Conservation (phyloP, 192 early-diverging fungal genomes). For the Chytriomyces confervae region DNA sequence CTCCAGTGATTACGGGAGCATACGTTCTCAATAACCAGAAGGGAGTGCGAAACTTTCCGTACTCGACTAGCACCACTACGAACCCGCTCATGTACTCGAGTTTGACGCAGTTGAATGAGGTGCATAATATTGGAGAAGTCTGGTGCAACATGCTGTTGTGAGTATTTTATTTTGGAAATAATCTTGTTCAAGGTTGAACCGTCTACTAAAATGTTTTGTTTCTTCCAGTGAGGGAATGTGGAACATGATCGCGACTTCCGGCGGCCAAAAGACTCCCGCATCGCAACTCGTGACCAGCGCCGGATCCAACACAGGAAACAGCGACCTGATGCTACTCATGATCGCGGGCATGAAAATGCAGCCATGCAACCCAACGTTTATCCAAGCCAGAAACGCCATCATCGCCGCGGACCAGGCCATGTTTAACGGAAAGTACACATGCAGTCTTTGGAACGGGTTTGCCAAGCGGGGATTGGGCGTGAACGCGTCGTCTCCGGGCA, state of each 20-base stretch:
- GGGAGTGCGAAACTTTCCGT: constrained; percentile 61
- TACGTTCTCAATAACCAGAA: constrained; percentile 40
- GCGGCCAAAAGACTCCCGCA: constrained; percentile 8
- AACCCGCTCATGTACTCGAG: constrained; percentile 30
- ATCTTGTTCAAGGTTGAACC: too few species aligned
- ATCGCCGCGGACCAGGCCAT: constrained; percentile 49
- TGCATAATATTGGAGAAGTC: constrained; percentile 64
- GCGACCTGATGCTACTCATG: constrained; percentile 20
- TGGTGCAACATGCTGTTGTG: constrained; percentile 42
- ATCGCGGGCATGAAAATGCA: constrained; percentile 34
- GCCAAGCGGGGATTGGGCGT: constrained; percentile 61
- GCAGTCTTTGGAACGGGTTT: constrained; percentile 60
- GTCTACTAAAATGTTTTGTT: constrained; percentile 34
- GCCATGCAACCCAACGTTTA: constrained; percentile 62
- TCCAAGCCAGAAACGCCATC: constrained; percentile 59
- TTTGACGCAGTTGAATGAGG: constrained; percentile 42
- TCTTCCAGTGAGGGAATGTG: constrained; percentile 56
- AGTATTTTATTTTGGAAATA: too few species aligned
- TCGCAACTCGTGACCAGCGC: constrained; percentile 8
- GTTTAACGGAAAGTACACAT: constrained; percentile 49
- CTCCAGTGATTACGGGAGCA: constrained; percentile 45
- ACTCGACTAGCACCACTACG: constrained; percentile 55
- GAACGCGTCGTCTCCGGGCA: neutral
- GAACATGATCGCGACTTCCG: constrained; percentile 51
- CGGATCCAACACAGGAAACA: constrained; percentile 15